Percentiles rank a stretch among this genome's conserved stretches.
These are phyloP conservation scores for Vachellia collinsii DNA, from an alignment of 306 rosid species.

Conservation along the genomic window DNA sequence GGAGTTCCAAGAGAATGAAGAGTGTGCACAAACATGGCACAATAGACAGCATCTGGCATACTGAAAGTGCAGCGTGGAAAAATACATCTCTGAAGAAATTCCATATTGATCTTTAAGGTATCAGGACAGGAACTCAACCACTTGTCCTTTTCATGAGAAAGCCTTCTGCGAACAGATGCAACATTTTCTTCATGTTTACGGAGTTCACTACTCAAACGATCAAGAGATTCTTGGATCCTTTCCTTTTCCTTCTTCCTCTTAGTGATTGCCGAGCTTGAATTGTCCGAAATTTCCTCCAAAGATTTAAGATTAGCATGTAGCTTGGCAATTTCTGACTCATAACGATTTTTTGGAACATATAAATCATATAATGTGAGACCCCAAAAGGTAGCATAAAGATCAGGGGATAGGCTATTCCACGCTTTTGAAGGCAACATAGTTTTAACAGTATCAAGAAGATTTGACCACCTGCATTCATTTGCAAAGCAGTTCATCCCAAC, in stretches of 20 bases:
- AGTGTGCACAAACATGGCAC: constrained; percentile 96
- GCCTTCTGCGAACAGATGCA: constrained; percentile 80
- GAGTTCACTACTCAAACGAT: constrained; percentile 81
- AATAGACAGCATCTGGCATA: constrained; percentile 98
- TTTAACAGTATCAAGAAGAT: constrained; percentile 80
- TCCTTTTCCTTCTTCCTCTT: constrained; percentile 98
- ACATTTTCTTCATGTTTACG: constrained; percentile 88
- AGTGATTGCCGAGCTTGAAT: constrained; percentile 91
- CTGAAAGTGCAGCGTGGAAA: constrained; percentile 99
- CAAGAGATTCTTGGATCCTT: constrained; percentile 95
- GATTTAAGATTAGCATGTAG: constrained; percentile 87
- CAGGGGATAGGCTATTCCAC: constrained; percentile 99
- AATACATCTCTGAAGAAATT: constrained; percentile 98
- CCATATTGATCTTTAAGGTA: constrained; percentile 96
- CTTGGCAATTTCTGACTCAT: constrained; percentile 86
- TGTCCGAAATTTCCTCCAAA: constrained; percentile 94
- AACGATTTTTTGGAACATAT: constrained; percentile 87
- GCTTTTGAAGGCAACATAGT: constrained; percentile 93
- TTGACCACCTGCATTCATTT: constrained; percentile 71
- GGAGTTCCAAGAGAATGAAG: constrained; percentile 99
- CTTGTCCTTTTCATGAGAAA: constrained; percentile 86
- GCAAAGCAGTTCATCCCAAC: constrained; percentile 25
- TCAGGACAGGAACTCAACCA: constrained; percentile 99
- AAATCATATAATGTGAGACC: constrained; percentile 97
- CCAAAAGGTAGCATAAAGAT: constrained; percentile 95